A percentile compares a stretch with the other conserved stretches of the same genome.
These are phyloP conservation scores for Erysimum pusillum DNA, from an alignment of 441 rosid species.

Conservation along the genomic window DNA sequence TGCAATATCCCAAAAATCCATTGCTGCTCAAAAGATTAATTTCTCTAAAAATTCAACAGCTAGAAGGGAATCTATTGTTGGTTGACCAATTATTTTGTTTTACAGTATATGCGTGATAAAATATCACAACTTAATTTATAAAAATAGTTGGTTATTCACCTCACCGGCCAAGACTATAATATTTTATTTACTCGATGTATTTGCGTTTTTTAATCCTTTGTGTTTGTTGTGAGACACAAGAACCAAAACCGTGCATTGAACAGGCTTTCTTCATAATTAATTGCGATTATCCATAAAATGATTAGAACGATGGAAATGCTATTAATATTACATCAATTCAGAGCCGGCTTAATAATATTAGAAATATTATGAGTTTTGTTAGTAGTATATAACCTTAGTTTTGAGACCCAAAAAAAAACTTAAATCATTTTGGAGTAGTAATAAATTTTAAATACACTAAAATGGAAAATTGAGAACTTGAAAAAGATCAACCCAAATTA, in stretches of 20 bases:
- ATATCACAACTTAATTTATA: neutral
- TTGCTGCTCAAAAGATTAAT: neutral
- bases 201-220: slow-evolving; percentile 1
- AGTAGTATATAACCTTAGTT: neutral
- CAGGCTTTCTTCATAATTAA: slow-evolving; percentile 25
- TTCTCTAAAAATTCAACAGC: neutral
- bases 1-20: neutral
- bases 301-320: slow-evolving; percentile 3
- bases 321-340: neutral
- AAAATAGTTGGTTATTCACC: neutral
- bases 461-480: neutral
- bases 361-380: neutral
- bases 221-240: slow-evolving; percentile 9
- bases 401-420: neutral
- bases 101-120: neutral
- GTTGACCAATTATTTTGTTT: slow-evolving; percentile 15
- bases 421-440: neutral
- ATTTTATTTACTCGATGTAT: neutral
- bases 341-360: neutral
- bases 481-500: too few species aligned
- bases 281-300: neutral
- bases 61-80: neutral
- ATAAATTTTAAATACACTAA: neutral
- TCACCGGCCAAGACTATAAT: slow-evolving; percentile 24
- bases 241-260: slow-evolving; percentile 33